These are phyloP conservation scores for Fusarium avenaceum DNA, from an alignment of 2,329 filamentous ascomycete species.

Conservation along the genomic window DNA sequence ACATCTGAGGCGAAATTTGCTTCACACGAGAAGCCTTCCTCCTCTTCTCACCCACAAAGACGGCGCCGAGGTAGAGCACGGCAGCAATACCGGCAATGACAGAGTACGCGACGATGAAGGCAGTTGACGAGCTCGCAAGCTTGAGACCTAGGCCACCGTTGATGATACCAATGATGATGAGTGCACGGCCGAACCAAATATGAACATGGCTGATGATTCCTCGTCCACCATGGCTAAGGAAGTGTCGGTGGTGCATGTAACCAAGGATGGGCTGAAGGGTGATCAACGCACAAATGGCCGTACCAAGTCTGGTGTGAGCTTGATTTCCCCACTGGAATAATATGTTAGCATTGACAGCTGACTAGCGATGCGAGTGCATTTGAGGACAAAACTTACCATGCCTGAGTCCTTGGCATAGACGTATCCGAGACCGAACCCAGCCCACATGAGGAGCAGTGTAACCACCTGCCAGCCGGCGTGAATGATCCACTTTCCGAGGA, in stretches of 20 bases:
- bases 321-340: constrained; percentile 63
- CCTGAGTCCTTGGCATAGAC: constrained; percentile 58
- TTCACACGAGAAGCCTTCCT: constrained; percentile 32
- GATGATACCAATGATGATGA: constrained; percentile 71
- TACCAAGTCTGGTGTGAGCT: constrained; percentile 69
- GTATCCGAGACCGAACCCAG: constrained; percentile 70
- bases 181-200: constrained; percentile 71
- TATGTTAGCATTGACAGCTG: constrained; percentile 36
- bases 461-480: constrained; percentile 70
- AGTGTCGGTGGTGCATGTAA: constrained; percentile 69
- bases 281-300: constrained; percentile 66
- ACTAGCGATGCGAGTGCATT: constrained; percentile 11
- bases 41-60: constrained; percentile 32
- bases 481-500: constrained; percentile 69
- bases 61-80: constrained; percentile 58
- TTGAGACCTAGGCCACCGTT: constrained; percentile 74
- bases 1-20: constrained; percentile 47
- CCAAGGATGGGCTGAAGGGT: constrained; percentile 71
- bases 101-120: constrained; percentile 66
- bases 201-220: constrained; percentile 68
- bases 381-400: constrained; percentile 56
- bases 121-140: constrained; percentile 58
- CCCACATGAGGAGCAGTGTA: constrained; percentile 70
- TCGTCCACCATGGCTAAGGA: constrained; percentile 61
- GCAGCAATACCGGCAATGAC: constrained; percentile 67